Percentiles rank a stretch among this genome's conserved stretches.
phyloP scores from a whole-genome alignment of 208 protist genomes.

The Crithidia thermophila region DNA sequence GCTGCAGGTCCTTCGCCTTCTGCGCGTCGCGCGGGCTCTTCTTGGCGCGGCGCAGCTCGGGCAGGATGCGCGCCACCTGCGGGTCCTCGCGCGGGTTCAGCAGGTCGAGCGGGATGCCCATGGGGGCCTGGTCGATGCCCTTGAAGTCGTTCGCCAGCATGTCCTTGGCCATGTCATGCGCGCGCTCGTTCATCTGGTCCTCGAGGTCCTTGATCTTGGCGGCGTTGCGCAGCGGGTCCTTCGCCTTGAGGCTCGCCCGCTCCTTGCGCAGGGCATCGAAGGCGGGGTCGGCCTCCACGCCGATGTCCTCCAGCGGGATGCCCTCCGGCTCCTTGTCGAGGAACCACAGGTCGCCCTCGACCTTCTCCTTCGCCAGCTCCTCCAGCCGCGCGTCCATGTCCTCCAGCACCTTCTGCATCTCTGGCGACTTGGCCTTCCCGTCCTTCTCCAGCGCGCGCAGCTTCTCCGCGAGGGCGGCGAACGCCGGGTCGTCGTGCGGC shows the following conservation, averaged over 20 bases:
- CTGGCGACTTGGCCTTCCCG: too few relatives aligned
- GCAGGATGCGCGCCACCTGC: constrained; percentile 49
- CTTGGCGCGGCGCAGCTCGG: constrained; percentile 56
- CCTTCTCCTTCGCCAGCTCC: constrained; percentile 63
- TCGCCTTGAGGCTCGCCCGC: constrained; percentile 40
- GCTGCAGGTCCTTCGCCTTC: constrained; percentile 36
- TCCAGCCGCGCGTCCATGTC: constrained; percentile 70
- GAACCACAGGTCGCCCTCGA: too few relatives aligned
- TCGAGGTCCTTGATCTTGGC: constrained; percentile 46
- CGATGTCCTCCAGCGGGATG: constrained; percentile 62
- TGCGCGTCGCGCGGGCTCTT: constrained; percentile 36
- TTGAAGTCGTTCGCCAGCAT: constrained; percentile 80
- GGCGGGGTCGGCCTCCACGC: constrained; percentile 63
- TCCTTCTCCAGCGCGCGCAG: constrained; percentile 65
- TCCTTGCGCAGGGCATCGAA: constrained; percentile 72
- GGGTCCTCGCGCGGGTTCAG: constrained; percentile 51
- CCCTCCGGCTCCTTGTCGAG: constrained; percentile 68
- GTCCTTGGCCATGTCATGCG: constrained; percentile 54
- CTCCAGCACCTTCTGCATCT: constrained; percentile 64
- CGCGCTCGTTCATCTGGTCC: constrained; percentile 50
- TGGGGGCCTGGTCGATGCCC: constrained; percentile 76
- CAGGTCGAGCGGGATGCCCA: constrained; percentile 65
- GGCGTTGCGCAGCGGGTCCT: constrained; percentile 50
- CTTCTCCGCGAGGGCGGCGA: constrained; percentile 69
- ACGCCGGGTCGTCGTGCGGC: constrained; percentile 65